Conservation (phyloP, 2,329 filamentous ascomycete species). For the Stylonectria norvegica region DNA sequence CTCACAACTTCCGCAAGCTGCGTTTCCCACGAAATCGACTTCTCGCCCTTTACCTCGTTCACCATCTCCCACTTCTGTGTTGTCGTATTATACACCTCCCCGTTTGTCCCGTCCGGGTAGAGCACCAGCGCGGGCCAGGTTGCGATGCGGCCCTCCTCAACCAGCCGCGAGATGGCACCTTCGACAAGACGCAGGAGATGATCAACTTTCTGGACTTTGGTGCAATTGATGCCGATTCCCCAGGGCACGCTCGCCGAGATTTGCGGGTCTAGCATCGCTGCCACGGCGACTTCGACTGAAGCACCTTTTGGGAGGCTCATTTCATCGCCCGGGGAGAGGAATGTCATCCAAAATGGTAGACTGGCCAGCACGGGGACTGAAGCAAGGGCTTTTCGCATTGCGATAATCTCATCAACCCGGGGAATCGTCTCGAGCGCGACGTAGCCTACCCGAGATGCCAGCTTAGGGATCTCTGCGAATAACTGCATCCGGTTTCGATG, state of each 20-base stretch:
- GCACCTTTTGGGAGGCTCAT: constrained; percentile 56
- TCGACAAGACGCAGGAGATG: constrained; percentile 54
- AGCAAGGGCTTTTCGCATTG: constrained; percentile 47
- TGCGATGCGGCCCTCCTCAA: constrained; percentile 30
- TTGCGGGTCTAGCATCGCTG: constrained; percentile 35
- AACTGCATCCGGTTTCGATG: constrained; percentile 52
- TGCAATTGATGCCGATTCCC: constrained; percentile 68
- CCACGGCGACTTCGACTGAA: constrained; percentile 32
- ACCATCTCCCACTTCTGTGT: constrained; percentile 58
- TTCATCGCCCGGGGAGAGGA: constrained; percentile 56
- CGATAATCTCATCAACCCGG: constrained; percentile 57
- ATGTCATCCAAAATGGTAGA: constrained; percentile 58
- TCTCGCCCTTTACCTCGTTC: constrained; percentile 16
- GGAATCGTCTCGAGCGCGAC: constrained; percentile 66
- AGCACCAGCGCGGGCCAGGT: constrained; percentile 55
- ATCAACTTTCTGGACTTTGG: constrained; percentile 60
- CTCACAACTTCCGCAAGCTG: constrained; percentile 42
- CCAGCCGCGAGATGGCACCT: constrained; percentile 39
- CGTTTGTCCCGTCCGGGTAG: constrained; percentile 67
- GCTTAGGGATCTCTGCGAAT: constrained; percentile 41
- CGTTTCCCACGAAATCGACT: constrained; percentile 42
- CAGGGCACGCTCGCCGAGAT: constrained; percentile 41
- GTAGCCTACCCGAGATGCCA: constrained; percentile 45
- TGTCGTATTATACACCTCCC: constrained; percentile 62
- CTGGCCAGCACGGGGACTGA: constrained; percentile 23